Base-by-base conservation (phyloP, 495 filamentous ascomycete species). In the Daldinia grandis region DNA sequence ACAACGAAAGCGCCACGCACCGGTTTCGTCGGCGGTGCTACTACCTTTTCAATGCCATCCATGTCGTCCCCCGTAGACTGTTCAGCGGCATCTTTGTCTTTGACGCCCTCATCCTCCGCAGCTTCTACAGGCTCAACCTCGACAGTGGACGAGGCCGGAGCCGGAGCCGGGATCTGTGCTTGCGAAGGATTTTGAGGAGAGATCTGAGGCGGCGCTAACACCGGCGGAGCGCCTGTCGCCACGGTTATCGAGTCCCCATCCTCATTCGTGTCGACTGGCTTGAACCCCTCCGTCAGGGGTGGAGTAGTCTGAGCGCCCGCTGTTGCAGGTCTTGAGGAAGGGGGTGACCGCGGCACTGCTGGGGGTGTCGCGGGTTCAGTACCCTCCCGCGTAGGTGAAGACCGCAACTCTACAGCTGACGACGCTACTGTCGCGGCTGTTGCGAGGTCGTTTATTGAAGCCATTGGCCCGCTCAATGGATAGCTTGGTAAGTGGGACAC, bases 1-100 rank as follows among this genome's bases (percentile, higher is more conserved):
- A 95, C 91, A 53, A 98, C 89, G 42, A 99, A 87, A 33, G 91
- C 86, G 54, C 93, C 93, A 70, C 92, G 87, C 70, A 74, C 75
- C 10, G 76, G 71, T 54, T 62, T 64, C 69, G 19, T 19, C 27
- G 19, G 69, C 30, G 38, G 60, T 17, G 55, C 58, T 47, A 15
- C 35, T 15, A 62, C 64, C 30, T 33, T 56, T 63, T 75, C 75
- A 3, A 73, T 54, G 53, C 73, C 75, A 21, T 62, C 71, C 66
- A 73, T 72, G 5, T 49, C 63, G 10, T 73, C 61, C 6, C 9
- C 19, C 17, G 21, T 1, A 14, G 35, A 21, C 27, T 0, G 21
- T 14, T 17, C 10, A 3, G 3, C n/a, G 6, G 53, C 30, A 6
- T 19, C 35, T 28, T 40, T 40, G 4, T 30, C 24, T 44, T 65